A percentile compares a stretch with the other conserved stretches of the same genome.
Evolutionary conservation across 352 stramenopile species (phyloP).

Genomic region (Phytophthora cactorum): DNA sequence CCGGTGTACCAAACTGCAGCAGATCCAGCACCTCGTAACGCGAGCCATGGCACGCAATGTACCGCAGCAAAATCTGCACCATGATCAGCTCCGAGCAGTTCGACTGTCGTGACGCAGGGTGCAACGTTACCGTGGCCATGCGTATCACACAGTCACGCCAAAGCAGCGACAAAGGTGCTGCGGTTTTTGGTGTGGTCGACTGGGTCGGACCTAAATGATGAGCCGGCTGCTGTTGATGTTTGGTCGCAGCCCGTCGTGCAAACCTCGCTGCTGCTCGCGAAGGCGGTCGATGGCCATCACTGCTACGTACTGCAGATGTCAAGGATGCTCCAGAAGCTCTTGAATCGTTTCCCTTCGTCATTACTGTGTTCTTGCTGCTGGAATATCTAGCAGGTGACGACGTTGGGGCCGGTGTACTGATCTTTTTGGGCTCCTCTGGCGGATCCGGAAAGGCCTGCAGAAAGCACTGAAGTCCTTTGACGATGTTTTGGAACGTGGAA

Average conservation of each 20-base stretch:
- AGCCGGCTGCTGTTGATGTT: slow-evolving; percentile 23
- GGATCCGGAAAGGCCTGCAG: slow-evolving; percentile 61
- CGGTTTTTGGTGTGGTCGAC: slow-evolving; percentile 11
- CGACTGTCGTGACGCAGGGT: slow-evolving; percentile 65
- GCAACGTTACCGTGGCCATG: slow-evolving; percentile 62
- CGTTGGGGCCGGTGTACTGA: background rate
- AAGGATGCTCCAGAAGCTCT: slow-evolving; percentile 3
- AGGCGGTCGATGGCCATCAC: slow-evolving; percentile 9
- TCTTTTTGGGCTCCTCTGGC: slow-evolving; percentile 19
- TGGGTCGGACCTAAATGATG: slow-evolving; percentile 1
- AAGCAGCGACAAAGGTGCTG: slow-evolving; percentile 25
- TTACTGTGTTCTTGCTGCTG: slow-evolving; percentile 4
- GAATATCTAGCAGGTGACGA: background rate
- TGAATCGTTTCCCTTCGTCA: slow-evolving; percentile 8
- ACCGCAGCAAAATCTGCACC: slow-evolving; percentile 81
- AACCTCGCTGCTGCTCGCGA: slow-evolving; percentile 20
- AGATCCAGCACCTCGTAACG: slow-evolving; percentile 86
- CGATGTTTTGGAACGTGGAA: slow-evolving; percentile 74
- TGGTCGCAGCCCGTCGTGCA: slow-evolving; percentile 12
- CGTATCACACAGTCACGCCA: slow-evolving; percentile 56
- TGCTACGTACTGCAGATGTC: slow-evolving; percentile 1
- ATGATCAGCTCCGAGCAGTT: slow-evolving; percentile 76
- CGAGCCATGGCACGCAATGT: slow-evolving; percentile 83
- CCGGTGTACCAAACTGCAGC: slow-evolving; percentile 85
- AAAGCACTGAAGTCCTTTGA: slow-evolving; percentile 82